These are phyloP conservation scores for Exidia glandulosa DNA, from an alignment of 768 basidiomycete species.

Conservation along the genomic window DNA sequence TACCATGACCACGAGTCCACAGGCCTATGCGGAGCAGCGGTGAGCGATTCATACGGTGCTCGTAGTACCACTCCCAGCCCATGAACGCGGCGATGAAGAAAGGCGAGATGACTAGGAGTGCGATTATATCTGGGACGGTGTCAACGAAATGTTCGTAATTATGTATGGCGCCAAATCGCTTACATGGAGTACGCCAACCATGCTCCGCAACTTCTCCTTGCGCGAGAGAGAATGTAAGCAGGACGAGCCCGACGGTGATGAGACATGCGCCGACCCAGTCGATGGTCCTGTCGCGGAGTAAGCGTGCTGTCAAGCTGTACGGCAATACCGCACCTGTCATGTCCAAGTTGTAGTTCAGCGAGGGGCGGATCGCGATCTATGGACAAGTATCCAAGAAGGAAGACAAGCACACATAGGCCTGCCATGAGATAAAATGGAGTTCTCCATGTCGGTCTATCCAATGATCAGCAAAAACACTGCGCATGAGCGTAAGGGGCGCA, in stretches of 20 bases:
- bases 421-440: conserved; percentile 50
- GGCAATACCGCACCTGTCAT: background rate
- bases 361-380: conserved; percentile 46
- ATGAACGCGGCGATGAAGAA: conserved; percentile 21
- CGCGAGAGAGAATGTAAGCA: conserved; percentile 64
- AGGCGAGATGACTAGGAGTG: conserved; percentile 21
- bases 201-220: conserved; percentile 47
- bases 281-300: conserved; percentile 32
- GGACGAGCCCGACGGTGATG: conserved; percentile 51
- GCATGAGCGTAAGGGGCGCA: background rate
- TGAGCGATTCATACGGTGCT: conserved; percentile 20
- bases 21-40: conserved; percentile 55
- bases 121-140: conserved; percentile 27
- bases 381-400: conserved; percentile 41
- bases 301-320: background rate
- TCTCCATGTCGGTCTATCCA: conserved; percentile 43
- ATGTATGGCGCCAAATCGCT: conserved; percentile 9
- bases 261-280: conserved; percentile 75
- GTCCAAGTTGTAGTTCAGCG: conserved; percentile 4
- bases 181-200: conserved; percentile 52
- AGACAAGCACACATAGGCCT: conserved; percentile 42
- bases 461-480: no score
- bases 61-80: conserved; percentile 23
- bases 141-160: background rate
- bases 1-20: conserved; percentile 52